Base-by-base conservation (phyloP, 345 rosid genomes). In the Moricandia arvensis region DNA sequence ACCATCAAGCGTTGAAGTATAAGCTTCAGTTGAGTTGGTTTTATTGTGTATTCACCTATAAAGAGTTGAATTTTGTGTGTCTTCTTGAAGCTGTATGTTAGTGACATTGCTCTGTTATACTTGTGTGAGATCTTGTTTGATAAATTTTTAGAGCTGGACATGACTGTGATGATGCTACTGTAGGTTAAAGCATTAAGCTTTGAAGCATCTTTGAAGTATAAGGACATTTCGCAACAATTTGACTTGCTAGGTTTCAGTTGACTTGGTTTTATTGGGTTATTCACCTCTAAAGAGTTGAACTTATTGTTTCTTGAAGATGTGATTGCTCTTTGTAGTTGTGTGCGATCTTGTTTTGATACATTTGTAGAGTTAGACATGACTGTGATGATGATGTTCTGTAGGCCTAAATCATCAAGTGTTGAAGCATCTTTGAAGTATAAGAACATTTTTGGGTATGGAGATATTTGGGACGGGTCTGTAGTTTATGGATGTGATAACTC, bases 381-480 rank as follows among this genome's bases (percentile, higher is more conserved):
- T 74, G 29, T n/a, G n/a, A n/a, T 27, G 68, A 49, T 83, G 62
- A 7, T 83, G 57, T 37, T 84, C 55, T 85, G 80, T 84, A 95
- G 98, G 87, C n/a, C 91, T 77, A 86, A 85, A 71, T 88, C 96
- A 79, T 90, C 93, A 17, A 85, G 94, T 10, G 72, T 87, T 35
- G 99, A 95, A 86, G 99, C 90, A 76, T 78, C 90, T 8, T 68
- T 92, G 49, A 92, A 86, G 80, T 88, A 86, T 74, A 95, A 89
- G 81, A 95, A 95, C 75, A 54, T 91, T 68, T 85, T 90, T 78
- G 99, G 99, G 8, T 86, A 83, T 83, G 97, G 98, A 59, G 99
- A 95, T 84, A 82, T 88, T 24, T 95, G 99, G 99, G 96, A 95
- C 64, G 86, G 89, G 43, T 85, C 94, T 70, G 47, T 95, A 77